These are phyloP conservation scores for Blumeria hordei DNA, from an alignment of 2,329 filamentous ascomycete species.

Conservation along the genomic window DNA sequence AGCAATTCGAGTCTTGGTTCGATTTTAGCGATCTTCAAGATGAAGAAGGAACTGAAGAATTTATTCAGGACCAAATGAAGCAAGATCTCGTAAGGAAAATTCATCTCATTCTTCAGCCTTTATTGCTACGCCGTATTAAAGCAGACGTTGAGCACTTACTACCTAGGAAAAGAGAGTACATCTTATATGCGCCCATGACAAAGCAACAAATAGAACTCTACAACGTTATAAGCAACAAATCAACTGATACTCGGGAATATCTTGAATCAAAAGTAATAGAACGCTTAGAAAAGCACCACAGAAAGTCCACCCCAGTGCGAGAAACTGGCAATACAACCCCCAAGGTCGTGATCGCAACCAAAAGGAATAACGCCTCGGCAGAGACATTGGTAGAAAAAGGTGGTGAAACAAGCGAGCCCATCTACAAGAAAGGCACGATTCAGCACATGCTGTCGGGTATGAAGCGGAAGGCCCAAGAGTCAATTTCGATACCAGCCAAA, in stretches of 20 bases:
- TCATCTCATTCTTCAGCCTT: conserved; percentile 77
- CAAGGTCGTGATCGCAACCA: conserved; percentile 11
- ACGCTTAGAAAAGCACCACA: conserved; percentile 23
- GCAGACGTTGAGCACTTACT: conserved; percentile 75
- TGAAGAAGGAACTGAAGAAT: conserved; percentile 51
- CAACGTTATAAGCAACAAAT: conserved; percentile 33
- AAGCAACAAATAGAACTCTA: conserved; percentile 81
- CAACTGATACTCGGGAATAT: conserved; percentile 42
- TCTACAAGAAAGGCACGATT: conserved; percentile 19
- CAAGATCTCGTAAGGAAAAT: conserved; percentile 66
- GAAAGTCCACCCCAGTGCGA: too few species aligned
- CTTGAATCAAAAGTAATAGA: conserved; percentile 59
- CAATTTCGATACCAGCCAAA: conserved; percentile 19
- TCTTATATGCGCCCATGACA: conserved; percentile 81
- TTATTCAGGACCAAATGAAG: conserved; percentile 56
- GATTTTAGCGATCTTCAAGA: conserved; percentile 86
- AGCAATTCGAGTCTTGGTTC: conserved; percentile 89
- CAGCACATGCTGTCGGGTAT: conserved; percentile 20
- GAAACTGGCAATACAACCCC: neutral
- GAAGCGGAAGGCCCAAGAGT: conserved; percentile 30
- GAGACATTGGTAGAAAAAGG: conserved; percentile 6
- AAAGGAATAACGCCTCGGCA: conserved; percentile 4
- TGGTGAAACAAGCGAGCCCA: conserved; percentile 4
- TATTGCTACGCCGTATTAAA: conserved; percentile 72
- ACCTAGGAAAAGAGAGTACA: conserved; percentile 93